Evolutionary conservation across 257 asterid genomes (phyloP), one percentile per base, ranked within the genome.

Genomic region (Orobanche coerulescens): DNA sequence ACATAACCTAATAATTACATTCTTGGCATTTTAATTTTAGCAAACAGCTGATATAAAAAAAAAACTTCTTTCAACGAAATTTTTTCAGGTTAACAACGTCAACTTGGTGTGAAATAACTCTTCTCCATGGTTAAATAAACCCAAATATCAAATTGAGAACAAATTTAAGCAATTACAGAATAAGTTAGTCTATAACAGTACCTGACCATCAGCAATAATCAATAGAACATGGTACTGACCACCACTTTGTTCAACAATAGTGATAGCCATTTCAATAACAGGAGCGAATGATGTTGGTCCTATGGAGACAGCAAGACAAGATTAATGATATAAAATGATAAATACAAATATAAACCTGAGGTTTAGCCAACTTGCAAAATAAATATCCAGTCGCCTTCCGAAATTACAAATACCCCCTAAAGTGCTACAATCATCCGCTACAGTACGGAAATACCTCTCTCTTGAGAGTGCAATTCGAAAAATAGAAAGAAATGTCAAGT

Each of bases 201-300:
- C 97, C 94, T 90, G 95, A 43, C 97, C 97, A 62, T 90, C 97
- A 33, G 97, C 97, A 46, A 90, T 90, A 30, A 90, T 81, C 73
- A 90, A 67, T 68, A 90, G 74, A 33, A 86, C 97, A 66, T 90
- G 97, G 82, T 90, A 90, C 67, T 90, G 97, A 49, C 97, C 97
- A 42, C 90, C 86, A 59, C 94, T 90, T 62, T 90, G 83, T 71
- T 90, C 97, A 58, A 90, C 97, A 6, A 90, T 84, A 47, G 97
- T 86, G 42, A 84, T 76, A 40, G 94, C 97, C 94, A 86, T 86
- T 74, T 89, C 97, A 18, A 89, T 85, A 48, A 76, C 57, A 20
- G 96, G 95, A 59, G 95, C 96, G 74, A 89, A 89, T 28, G 95
- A 88, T 47, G 98, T 92, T 23, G 98, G 98, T 22, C 97, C 97